Conservation (phyloP, 2,329 filamentous ascomycete species). For the Neonectria punicea region DNA sequence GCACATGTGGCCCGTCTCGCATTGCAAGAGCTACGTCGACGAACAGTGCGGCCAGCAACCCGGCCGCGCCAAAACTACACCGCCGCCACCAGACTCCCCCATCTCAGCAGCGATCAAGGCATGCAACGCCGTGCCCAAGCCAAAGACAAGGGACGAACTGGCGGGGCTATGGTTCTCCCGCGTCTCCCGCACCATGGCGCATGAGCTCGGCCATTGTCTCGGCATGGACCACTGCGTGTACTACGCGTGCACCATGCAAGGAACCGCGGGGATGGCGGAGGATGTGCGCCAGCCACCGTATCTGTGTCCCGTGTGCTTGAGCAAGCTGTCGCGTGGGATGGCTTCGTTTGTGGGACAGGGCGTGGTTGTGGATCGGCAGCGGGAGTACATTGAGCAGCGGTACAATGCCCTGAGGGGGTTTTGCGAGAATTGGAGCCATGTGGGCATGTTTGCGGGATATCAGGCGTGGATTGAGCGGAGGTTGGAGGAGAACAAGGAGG, state of each 20-base stretch:
- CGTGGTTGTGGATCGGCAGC: slow-evolving; percentile 29
- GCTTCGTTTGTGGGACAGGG: slow-evolving; percentile 21
- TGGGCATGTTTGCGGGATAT: slow-evolving; percentile 59
- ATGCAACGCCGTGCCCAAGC: slow-evolving; percentile 29
- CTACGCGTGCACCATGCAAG: slow-evolving; percentile 73
- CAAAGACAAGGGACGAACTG: slow-evolving; percentile 41
- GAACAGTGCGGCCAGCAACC: slow-evolving; percentile 42
- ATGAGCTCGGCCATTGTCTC: slow-evolving; percentile 76
- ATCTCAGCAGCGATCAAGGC: slow-evolving; percentile 51
- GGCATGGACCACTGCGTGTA: slow-evolving; percentile 73
- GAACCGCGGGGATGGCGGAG: slow-evolving; percentile 65
- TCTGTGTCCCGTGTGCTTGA: slow-evolving; percentile 68
- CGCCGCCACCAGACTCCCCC: slow-evolving; percentile 31
- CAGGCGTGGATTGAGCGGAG: slow-evolving; percentile 53
- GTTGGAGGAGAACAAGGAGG: slow-evolving; percentile 18
- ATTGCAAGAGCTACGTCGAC: slow-evolving; percentile 65
- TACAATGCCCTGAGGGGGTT: slow-evolving; percentile 53
- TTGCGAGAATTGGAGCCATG: slow-evolving; percentile 53
- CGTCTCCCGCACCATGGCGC: slow-evolving; percentile 66
- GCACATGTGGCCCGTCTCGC: slow-evolving; percentile 73
- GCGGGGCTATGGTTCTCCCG: slow-evolving; percentile 66
- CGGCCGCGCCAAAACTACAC: slow-evolving; percentile 2
- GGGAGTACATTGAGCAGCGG: slow-evolving; percentile 45
- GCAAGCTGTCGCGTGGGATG: slow-evolving; percentile 57
- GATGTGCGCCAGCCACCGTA: slow-evolving; percentile 72